Percentiles rank a stretch among this genome's conserved stretches.
Evolutionary conservation across 1,139 yeast genomes (phyloP).

Genomic region (Kodamaea anthophila): DNA sequence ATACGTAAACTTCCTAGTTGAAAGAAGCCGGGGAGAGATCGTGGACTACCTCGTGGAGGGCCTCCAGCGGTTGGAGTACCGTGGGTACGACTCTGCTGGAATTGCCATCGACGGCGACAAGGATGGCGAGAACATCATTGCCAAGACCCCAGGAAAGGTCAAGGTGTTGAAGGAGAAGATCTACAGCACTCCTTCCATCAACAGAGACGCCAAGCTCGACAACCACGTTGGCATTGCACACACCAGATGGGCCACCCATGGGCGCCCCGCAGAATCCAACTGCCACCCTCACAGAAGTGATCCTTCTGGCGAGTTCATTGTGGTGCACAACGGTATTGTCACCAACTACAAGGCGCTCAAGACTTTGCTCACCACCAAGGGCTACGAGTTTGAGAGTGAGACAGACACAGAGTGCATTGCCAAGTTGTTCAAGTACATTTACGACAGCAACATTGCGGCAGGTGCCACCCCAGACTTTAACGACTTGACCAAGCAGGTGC

Average conservation of each 20-base stretch:
- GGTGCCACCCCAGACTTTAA: slow-evolving; percentile 77
- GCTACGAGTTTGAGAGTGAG: slow-evolving; percentile 80
- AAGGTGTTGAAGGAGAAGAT: slow-evolving; percentile 69
- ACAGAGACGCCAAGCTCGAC: slow-evolving; percentile 60
- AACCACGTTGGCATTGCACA: slow-evolving; percentile 97
- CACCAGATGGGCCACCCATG: slow-evolving; percentile 99
- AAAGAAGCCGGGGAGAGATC: slow-evolving; percentile 87
- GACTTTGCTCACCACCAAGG: slow-evolving; percentile 73
- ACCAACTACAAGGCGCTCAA: slow-evolving; percentile 90
- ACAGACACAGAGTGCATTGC: slow-evolving; percentile 99
- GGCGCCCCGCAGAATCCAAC: slow-evolving; percentile 78
- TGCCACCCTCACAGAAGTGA: slow-evolving; percentile 98
- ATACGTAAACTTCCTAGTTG: slow-evolving; percentile 91
- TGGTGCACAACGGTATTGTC: slow-evolving; percentile 97
- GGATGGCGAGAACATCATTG: slow-evolving; percentile 56
- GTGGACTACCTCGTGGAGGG: slow-evolving; percentile 87
- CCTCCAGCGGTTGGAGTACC: slow-evolving; percentile 85
- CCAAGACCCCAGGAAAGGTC: slow-evolving; percentile 91
- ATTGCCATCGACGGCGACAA: slow-evolving; percentile 89
- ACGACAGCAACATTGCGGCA: slow-evolving; percentile 64
- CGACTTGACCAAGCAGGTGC: slow-evolving; percentile 86
- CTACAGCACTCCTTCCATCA: slow-evolving; percentile 37
- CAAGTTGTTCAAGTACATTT: slow-evolving; percentile 84
- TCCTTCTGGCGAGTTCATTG: slow-evolving; percentile 70
- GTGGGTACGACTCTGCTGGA: slow-evolving; percentile 98